Base-by-base conservation (phyloP, 2,329 filamentous ascomycete genomes). In the Apiospora sp. region DNA sequence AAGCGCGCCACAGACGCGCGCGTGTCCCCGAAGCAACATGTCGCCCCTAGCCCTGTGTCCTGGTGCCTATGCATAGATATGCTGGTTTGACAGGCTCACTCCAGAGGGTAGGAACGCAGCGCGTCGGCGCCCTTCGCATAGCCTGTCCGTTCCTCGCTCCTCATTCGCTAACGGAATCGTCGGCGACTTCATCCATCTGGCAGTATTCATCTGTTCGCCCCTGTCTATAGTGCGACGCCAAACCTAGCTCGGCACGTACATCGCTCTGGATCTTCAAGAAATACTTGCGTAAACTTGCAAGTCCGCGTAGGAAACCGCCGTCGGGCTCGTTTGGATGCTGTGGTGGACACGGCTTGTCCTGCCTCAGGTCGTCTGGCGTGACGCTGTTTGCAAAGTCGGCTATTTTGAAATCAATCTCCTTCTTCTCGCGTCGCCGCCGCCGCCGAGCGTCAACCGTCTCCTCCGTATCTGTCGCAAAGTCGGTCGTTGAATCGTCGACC, bases 341-440 rank as follows among this genome's bases (percentile, higher is more conserved):
- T 5, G 96, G 96, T 19, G 96, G 96, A 77, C 96, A 98, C 5
- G 88, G 85, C 78, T 87, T 88, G 74, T 88, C 86, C 70, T 84
- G 83, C 73, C 90, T 86, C 14, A 91, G 83, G 78, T 98, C 95
- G 76, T 96, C 93, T 4, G 94, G 93, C 1, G 95, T 98, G 48
- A 98, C 92, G 79, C 96, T 98, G 81, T 99, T 99, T 75, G 96
- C 96, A 84, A 99, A 99, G 82, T 99, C 96, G 72, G 98, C 96
- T 81, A 99, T 97, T 83, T 98, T 98, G 84, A 99, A 92, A 81
- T 98, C 94, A 79, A 97, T 95, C 76, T 92, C 88, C 67, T 86
- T 85, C 73, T 85, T 86, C 74, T 86, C 89, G 79, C 80, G 87
- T 54, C 46, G 46, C 78, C 82, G 85, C 77, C 81, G 88, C 80